Conservation (phyloP, 176 grass and related monocot species). For the bread wheat (Triticum aestivum) region IWGSC_CS_RefSeq_v2.1 NC_057800.1:620918013-620918512, state of each 20-base stretch:
- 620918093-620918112: constrained; percentile 76
- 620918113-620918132: constrained; percentile 64
- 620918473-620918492: too few species aligned
- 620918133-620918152: constrained; percentile 52
- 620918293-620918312: not conserved
- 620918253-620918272: constrained; percentile 5
- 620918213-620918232: constrained; percentile 74
- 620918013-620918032: constrained; percentile 50
- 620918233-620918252: constrained; percentile 78
- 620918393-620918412: too few species aligned
- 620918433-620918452: too few species aligned
- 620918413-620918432: too few species aligned
- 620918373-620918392: too few species aligned
- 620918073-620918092: constrained; percentile 84
- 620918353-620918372: too few species aligned
- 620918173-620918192: constrained; percentile 79
- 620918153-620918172: constrained; percentile 69
- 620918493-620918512: too few species aligned
- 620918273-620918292: not conserved
- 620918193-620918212: constrained; percentile 83
- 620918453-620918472: too few species aligned
- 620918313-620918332: not conserved
- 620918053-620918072: constrained; percentile 51
- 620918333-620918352: too few species aligned
- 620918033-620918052: constrained; percentile 81